Evolutionary conservation across 371 early-diverging fungal genomes (phyloP).

Genomic region (Mortierella sp.): DNA sequence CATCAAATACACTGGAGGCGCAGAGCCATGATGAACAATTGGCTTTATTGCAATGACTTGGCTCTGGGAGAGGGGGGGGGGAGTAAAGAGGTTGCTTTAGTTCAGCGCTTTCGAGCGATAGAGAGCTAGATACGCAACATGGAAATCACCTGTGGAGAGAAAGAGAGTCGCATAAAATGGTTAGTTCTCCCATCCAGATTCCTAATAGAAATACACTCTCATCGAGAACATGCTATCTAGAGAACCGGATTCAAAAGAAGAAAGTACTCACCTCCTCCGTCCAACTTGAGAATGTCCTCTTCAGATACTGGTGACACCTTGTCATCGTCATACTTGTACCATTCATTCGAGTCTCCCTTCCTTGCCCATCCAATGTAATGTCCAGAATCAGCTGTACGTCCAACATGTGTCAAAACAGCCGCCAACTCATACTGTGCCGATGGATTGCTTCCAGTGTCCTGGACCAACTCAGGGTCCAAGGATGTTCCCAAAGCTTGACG

Average conservation of each 20-base stretch:
- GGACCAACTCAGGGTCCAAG: constrained; percentile 77
- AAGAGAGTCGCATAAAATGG: neutral
- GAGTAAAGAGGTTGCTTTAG: too few species aligned
- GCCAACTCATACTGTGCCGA: constrained; percentile 84
- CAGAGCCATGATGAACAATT: too few species aligned
- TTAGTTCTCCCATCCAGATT: neutral
- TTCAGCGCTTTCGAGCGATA: constrained; percentile 71
- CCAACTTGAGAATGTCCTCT: constrained; percentile 90
- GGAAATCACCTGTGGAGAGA: constrained; percentile 73
- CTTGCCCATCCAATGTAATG: constrained; percentile 95
- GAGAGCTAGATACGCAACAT: constrained; percentile 83
- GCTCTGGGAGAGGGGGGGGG: too few species aligned
- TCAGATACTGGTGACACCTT: constrained; percentile 85
- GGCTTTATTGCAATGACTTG: too few species aligned
- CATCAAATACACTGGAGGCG: too few species aligned
- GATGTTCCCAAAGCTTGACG: constrained; percentile 53
- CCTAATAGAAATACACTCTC: neutral
- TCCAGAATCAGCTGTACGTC: constrained; percentile 86
- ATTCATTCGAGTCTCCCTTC: constrained; percentile 75
- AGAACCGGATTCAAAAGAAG: constrained; percentile 1
- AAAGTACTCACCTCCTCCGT: constrained; percentile 79
- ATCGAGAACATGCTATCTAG: neutral
- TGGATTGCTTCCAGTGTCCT: constrained; percentile 85
- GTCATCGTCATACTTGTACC: constrained; percentile 97
- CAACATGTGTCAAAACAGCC: constrained; percentile 89